Percentiles rank a stretch among this genome's conserved stretches.
Conservation (phyloP, 495 filamentous ascomycete genomes). For the Margaritispora aquatica region DNA sequence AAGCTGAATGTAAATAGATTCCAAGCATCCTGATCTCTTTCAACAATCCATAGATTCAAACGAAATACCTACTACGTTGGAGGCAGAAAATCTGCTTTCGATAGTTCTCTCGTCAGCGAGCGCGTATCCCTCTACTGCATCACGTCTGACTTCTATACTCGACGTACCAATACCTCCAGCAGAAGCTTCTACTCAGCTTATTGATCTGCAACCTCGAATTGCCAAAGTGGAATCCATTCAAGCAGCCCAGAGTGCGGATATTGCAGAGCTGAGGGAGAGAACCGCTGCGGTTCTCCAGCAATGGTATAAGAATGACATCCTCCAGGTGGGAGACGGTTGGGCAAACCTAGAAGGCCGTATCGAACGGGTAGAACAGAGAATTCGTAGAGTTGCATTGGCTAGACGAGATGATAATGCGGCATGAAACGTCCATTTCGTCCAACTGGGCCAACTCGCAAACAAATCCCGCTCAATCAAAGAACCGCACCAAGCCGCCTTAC, state of each 20-base stretch:
- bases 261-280: constrained; percentile 64
- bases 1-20: constrained; percentile 35
- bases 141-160: constrained; percentile 68
- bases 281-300: constrained; percentile 66
- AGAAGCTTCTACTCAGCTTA: constrained; percentile 56
- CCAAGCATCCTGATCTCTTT: constrained; percentile 54
- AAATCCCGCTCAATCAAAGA: no score
- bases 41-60: constrained; percentile 32
- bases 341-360: constrained; percentile 68
- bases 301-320: constrained; percentile 73
- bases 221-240: constrained; percentile 60
- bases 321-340: constrained; percentile 65
- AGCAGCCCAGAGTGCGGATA: constrained; percentile 60
- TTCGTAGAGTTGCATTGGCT: constrained; percentile 40
- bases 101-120: constrained; percentile 71
- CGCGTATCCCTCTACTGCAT: constrained; percentile 68
- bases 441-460: no score
- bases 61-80: constrained; percentile 36
- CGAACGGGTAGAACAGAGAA: constrained; percentile 57
- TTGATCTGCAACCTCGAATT: constrained; percentile 64
- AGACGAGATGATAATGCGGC: constrained; percentile 14
- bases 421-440: not conserved
- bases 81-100: constrained; percentile 34
- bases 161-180: constrained; percentile 74
- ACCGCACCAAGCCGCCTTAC: no score